Evolutionary conservation across 2,329 filamentous ascomycete genomes (phyloP), one percentile per base, ranked within the genome.

Genomic region (Fusarium brevicatenulatum): DNA sequence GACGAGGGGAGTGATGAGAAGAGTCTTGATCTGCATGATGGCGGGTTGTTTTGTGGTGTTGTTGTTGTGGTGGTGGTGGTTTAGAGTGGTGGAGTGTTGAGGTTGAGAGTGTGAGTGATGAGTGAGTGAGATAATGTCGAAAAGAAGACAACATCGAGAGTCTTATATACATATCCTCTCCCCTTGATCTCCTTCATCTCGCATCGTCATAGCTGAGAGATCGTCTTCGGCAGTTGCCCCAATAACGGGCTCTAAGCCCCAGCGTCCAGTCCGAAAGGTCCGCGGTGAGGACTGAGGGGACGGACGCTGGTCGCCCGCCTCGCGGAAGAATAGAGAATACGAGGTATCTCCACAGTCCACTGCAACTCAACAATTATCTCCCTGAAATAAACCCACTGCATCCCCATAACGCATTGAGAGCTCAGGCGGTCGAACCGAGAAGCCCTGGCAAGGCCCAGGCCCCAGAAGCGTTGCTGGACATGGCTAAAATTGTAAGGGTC

Each of bases 11-110:
- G 73, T 71, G 49, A 78, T 44, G 68, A 76, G 66, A 62, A 77
- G 36, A 34, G 74, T 32, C 68, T 78, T 75, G 71, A 79, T 63
- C 75, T 80, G 79, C 79, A 81, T 81, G 44, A 50, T 76, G 70
- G 43, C 55, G 59, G 59, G 25, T 25, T 25, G 25, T 25, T 25
- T 60, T 52, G 54, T 52, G 46, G 40, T 50, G 46, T 43, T 50
- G 49, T 49, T 60, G 43, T 37, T 37, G 23, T 46, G 18, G 15
- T 50, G 52, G 54, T 52, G 60, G 43, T 47, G 25, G 23, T 32
- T 40, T 36, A 36, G 46, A 44, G 34, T 28, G 47, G 44, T 44
- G 36, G 23, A n/a, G n/a, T 25, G n/a, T 25, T 46, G 40, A 46
- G 37, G 53, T 19, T 60, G 30, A 42, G 42, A 40, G 19, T 55